A percentile compares a stretch with the other conserved stretches of the same genome.
Conservation (phyloP, 139 green algal genomes). For the Edaphochlamys debaryana region DNA sequence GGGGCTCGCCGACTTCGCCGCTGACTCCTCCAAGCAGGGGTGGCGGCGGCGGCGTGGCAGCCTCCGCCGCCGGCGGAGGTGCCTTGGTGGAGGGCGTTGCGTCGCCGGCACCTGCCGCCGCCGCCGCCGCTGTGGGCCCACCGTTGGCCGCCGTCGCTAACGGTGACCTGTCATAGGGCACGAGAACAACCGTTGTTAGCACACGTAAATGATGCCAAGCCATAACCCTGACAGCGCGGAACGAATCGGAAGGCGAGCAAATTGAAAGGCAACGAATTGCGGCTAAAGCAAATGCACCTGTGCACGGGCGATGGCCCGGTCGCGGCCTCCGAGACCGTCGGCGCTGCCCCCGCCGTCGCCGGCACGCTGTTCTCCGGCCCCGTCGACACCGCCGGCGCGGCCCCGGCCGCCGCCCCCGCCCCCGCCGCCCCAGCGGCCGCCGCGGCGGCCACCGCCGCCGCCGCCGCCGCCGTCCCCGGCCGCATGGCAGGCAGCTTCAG, state of each 20-base stretch:
- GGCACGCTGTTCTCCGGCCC: background rate
- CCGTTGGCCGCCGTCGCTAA: background rate
- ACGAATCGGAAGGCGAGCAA: background rate
- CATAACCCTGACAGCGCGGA: background rate
- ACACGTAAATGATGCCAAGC: background rate
- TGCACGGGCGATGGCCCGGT: background rate
- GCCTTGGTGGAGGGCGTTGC: background rate
- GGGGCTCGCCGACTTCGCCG: no score
- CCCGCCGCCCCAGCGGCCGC: background rate
- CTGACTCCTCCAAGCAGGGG: no score
- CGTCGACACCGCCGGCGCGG: background rate
- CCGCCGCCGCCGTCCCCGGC: background rate
- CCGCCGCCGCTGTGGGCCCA: background rate
- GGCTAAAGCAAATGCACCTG: background rate
- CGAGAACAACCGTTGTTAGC: background rate
- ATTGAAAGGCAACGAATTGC: no score
- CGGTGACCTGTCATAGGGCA: background rate
- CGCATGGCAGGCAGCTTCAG: slow-evolving; percentile 18
- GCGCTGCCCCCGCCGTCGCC: no score
- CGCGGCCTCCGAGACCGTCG: background rate
- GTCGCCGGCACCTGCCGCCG: background rate
- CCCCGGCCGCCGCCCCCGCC: background rate
- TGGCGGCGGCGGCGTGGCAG: background rate
- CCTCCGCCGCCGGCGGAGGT: background rate
- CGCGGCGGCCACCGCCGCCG: background rate